A percentile compares a stretch with the other conserved stretches of the same genome.
These are phyloP conservation scores for Sarcomyxa edulis DNA, from an alignment of 768 basidiomycete species.

Conservation along the genomic window DNA sequence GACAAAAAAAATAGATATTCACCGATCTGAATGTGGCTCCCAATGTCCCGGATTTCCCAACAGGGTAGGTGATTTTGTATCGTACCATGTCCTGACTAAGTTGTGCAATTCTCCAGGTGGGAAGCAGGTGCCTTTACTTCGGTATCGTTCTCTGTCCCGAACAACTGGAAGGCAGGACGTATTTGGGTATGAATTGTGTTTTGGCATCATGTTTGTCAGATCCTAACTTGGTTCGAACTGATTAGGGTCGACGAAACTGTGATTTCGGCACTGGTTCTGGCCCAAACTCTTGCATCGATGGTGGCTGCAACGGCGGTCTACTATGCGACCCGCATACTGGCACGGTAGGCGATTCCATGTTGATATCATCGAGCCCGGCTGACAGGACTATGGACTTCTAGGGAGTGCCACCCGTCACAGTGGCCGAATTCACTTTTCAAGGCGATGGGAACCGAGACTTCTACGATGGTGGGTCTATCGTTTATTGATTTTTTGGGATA, in stretches of 20 bases:
- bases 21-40: slow-evolving; percentile 51
- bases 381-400: slow-evolving; percentile 7
- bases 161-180: slow-evolving; percentile 45
- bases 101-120: slow-evolving; percentile 11
- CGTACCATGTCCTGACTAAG: not conserved
- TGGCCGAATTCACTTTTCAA: slow-evolving; percentile 65
- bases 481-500: not conserved
- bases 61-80: slow-evolving; percentile 35
- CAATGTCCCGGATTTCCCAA: slow-evolving; percentile 34
- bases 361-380: slow-evolving; percentile 1
- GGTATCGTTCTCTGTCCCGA: slow-evolving; percentile 35
- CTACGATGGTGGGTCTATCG: slow-evolving; percentile 46
- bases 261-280: slow-evolving; percentile 34
- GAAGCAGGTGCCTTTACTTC: slow-evolving; percentile 18
- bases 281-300: slow-evolving; percentile 40
- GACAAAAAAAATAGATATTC: slow-evolving; percentile 44
- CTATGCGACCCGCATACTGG: slow-evolving; percentile 33
- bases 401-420: slow-evolving; percentile 62
- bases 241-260: slow-evolving; percentile 41
- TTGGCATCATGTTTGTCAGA: not conserved
- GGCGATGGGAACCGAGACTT: slow-evolving; percentile 39
- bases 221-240: slow-evolving; percentile 10
- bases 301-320: slow-evolving; percentile 49
- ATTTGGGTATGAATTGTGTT: slow-evolving; percentile 36
- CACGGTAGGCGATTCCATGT: slow-evolving; percentile 22